A percentile compares a stretch with the other conserved stretches of the same genome.
These are phyloP conservation scores for Dactylellina sp. DNA, from an alignment of 2,329 filamentous ascomycete species.

Conservation along the genomic window DNA sequence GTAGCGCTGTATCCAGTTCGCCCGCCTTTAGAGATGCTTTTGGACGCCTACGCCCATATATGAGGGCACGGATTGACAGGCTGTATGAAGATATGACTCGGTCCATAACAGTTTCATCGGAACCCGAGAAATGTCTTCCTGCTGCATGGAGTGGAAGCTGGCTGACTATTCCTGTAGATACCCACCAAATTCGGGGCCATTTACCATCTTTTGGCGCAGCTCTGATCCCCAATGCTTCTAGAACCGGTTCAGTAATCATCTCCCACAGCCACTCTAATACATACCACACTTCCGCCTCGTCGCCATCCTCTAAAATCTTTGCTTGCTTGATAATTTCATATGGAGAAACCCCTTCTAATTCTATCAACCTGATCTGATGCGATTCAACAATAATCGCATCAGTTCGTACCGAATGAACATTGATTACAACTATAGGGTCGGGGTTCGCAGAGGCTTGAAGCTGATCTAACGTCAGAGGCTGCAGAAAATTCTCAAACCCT, in stretches of 20 bases:
- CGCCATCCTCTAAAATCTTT: neutral
- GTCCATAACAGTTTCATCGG: conserved; percentile 61
- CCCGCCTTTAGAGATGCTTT: neutral
- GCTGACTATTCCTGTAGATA: conserved; percentile 61
- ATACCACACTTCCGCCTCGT: conserved; percentile 26
- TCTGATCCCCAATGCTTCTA: conserved; percentile 60
- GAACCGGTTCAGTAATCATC: conserved; percentile 59
- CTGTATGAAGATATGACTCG: conserved; percentile 64
- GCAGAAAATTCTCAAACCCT: conserved; percentile 61
- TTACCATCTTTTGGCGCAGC: conserved; percentile 40
- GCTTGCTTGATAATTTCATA: conserved; percentile 15
- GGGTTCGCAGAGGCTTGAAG: conserved; percentile 58
- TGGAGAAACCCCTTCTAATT: conserved; percentile 55
- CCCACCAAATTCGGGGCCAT: conserved; percentile 63
- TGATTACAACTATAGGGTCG: conserved; percentile 62
- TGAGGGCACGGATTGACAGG: conserved; percentile 62
- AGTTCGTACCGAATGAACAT: conserved; percentile 61
- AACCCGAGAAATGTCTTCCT: conserved; percentile 60
- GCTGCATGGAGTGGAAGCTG: conserved; percentile 63
- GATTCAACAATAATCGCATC: conserved; percentile 62
- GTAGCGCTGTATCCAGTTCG: conserved; percentile 55
- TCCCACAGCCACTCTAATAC: conserved; percentile 63
- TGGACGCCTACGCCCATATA: conserved; percentile 58
- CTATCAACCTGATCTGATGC: conserved; percentile 53
- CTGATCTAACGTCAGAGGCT: conserved; percentile 51